Conservation (phyloP, 805 yeast species). For the Pichia rugopelliculosa region DNA sequence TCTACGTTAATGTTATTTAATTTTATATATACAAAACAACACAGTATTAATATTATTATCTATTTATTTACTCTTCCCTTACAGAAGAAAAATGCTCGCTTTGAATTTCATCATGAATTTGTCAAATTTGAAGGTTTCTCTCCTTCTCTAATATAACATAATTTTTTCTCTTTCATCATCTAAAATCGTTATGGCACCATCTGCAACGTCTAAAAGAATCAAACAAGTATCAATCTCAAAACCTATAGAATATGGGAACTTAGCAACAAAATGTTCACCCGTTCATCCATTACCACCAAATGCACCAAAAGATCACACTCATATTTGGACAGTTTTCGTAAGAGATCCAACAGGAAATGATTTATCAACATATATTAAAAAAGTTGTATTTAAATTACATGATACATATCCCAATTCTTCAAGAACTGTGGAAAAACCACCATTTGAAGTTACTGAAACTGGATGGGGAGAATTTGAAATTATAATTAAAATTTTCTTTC, state of each 20-base stretch:
- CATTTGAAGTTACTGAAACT: conserved; percentile 91
- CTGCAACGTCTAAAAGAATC: conserved; percentile 26
- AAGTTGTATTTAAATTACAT: conserved; percentile 90
- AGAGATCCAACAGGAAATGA: conserved; percentile 77
- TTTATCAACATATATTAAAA: conserved; percentile 70
- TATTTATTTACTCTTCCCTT: no score
- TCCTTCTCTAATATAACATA: neutral
- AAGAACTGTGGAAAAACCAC: conserved; percentile 83
- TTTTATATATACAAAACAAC: neutral
- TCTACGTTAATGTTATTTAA: no score
- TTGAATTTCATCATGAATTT: neutral
- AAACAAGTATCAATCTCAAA: conserved; percentile 59
- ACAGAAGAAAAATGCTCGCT: neutral
- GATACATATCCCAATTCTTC: conserved; percentile 87
- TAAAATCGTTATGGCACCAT: conserved; percentile 25
- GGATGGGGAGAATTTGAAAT: conserved; percentile 99
- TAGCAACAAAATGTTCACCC: conserved; percentile 57
- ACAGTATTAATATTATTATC: neutral
- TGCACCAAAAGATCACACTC: conserved; percentile 88
- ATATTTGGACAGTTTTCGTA: conserved; percentile 90
- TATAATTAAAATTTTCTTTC: conserved; percentile 77
- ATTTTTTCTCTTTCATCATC: neutral
- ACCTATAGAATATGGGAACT: conserved; percentile 77
- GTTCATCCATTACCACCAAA: conserved; percentile 42
- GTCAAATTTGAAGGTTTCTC: neutral